These are phyloP conservation scores for Blastobotrys serpentis DNA, from an alignment of 1,139 yeast species.

Conservation along the genomic window DNA sequence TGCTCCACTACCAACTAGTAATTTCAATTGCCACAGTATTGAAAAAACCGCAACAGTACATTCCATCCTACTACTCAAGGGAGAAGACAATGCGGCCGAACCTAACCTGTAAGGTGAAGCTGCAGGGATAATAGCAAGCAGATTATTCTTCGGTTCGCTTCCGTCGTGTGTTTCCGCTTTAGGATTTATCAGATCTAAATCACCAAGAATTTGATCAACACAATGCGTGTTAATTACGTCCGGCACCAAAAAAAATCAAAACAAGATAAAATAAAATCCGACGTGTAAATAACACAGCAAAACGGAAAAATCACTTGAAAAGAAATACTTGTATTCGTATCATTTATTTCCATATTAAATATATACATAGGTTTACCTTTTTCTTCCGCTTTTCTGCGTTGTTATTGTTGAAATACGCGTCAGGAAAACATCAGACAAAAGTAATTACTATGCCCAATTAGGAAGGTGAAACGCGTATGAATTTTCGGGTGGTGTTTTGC, in stretches of 20 bases:
- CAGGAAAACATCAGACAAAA: not conserved
- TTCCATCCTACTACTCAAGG: too few species aligned
- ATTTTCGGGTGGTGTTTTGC: too few species aligned
- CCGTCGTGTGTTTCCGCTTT: not conserved
- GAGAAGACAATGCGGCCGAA: too few species aligned
- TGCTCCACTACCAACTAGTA: too few species aligned
- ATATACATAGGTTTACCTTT: too few species aligned
- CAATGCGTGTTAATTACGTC: not conserved
- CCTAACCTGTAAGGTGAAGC: not conserved
- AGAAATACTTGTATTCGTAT: too few species aligned
- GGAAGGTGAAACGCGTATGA: constrained; percentile 4
- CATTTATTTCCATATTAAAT: too few species aligned
- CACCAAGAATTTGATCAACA: constrained; percentile 1
- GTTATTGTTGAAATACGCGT: too few species aligned
- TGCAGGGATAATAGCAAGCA: not conserved
- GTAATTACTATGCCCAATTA: not conserved
- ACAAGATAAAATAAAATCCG: not conserved
- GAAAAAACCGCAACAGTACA: not conserved
- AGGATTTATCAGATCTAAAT: not conserved
- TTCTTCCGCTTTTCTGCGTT: too few species aligned
- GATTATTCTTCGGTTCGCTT: not conserved
- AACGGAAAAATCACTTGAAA: too few species aligned
- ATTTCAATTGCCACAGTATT: too few species aligned
- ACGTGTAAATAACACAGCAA: not conserved
- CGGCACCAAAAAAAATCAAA: not conserved